Conservation (phyloP, 306 rosid species). For the Astragalus membranaceus region DNA sequence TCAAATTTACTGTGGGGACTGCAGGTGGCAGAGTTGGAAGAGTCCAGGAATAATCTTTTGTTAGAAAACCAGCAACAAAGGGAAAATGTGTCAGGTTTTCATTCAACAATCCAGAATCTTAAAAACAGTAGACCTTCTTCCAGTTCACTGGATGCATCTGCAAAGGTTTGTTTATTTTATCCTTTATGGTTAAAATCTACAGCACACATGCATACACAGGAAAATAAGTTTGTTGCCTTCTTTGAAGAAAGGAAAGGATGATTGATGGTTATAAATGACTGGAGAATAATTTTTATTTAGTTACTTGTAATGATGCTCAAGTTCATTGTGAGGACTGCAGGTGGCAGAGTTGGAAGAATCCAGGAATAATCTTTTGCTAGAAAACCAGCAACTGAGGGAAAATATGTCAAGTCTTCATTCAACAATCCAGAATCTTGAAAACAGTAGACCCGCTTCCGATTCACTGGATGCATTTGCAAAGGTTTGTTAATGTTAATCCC, state of each 20-base stretch:
- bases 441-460: constrained; percentile 32
- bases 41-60: constrained; percentile 43
- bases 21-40: constrained; percentile 43
- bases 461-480: constrained; percentile 39
- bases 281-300: not conserved
- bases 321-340: no score
- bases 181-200: constrained; percentile 14
- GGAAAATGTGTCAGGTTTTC: constrained; percentile 55
- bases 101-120: constrained; percentile 51
- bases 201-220: not conserved
- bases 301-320: not conserved
- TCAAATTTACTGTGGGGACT: no score
- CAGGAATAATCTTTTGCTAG: constrained; percentile 48
- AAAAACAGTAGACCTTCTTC: constrained; percentile 38
- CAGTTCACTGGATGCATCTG: constrained; percentile 30
- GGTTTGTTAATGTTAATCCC: constrained; percentile 42
- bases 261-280: not conserved
- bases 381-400: constrained; percentile 59
- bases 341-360: constrained; percentile 50
- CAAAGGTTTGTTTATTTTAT: constrained; percentile 48
- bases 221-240: not conserved
- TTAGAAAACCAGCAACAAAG: constrained; percentile 59
- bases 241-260: constrained; percentile 7
- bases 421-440: constrained; percentile 51
- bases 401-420: constrained; percentile 50